A percentile compares a stretch with the other conserved stretches of the same genome.
phyloP scores from a whole-genome alignment of 768 basidiomycete species.

The Podaxis sp. region DNA sequence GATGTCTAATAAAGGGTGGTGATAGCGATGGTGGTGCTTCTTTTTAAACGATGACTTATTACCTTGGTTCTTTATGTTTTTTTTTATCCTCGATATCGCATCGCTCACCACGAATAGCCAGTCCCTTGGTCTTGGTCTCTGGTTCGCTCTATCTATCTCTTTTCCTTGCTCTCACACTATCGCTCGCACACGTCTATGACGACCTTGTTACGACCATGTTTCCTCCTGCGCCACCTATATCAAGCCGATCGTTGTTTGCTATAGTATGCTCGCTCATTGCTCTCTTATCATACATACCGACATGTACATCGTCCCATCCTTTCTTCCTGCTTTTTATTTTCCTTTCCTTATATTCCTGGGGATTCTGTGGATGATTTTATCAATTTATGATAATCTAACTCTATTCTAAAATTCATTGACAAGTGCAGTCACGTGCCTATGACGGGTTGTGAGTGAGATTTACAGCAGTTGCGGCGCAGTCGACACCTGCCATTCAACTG shows the following conservation, averaged over 20 bases:
- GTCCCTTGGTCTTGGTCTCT: not conserved
- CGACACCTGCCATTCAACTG: not conserved
- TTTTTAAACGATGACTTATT: conserved; percentile 10
- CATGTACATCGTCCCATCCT: not conserved
- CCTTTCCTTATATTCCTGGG: not conserved
- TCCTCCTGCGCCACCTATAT: not conserved
- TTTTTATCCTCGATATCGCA: not conserved
- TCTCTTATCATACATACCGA: not conserved
- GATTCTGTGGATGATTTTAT: not conserved
- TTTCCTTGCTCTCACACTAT: not conserved
- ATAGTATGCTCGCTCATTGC: not conserved
- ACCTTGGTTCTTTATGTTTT: conserved; percentile 9
- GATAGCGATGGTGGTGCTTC: not conserved
- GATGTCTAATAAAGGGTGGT: not conserved
- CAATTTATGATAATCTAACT: not conserved
- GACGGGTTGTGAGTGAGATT: not conserved
- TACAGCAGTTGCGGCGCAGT: not conserved
- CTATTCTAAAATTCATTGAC: not conserved
- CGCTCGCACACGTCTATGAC: not conserved
- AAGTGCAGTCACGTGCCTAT: not conserved
- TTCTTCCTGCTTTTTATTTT: not conserved
- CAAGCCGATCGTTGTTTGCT: too few species aligned
- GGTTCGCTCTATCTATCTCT: not conserved
- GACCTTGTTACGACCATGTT: not conserved
- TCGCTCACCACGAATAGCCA: not conserved